A percentile compares a stretch with the other conserved stretches of the same genome.
Evolutionary conservation across 2,329 filamentous ascomycete genomes (phyloP).

Genomic region (Juglanconis sp.): DNA sequence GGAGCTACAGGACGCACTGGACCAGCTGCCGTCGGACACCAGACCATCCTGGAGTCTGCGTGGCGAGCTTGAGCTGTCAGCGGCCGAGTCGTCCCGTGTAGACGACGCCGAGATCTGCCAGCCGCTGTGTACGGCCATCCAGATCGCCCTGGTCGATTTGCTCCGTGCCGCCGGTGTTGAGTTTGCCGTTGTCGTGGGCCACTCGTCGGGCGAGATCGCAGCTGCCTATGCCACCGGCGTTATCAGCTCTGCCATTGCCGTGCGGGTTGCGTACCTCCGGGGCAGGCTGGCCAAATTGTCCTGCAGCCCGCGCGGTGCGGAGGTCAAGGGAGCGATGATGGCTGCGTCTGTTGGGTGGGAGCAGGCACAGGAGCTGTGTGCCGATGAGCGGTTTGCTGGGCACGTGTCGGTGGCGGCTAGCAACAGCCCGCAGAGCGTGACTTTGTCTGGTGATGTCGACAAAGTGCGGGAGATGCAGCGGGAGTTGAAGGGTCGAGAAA

Average conservation of each 20-base stretch:
- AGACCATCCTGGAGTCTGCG: conserved; percentile 11
- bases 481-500: conserved; percentile 20
- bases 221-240: conserved; percentile 14
- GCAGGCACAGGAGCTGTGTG: conserved; percentile 19
- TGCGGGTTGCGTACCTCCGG: conserved; percentile 24
- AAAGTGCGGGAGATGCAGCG: conserved; percentile 25
- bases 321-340: conserved; percentile 6
- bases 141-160: conserved; percentile 35
- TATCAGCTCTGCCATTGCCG: conserved; percentile 21
- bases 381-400: conserved; percentile 21
- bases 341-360: conserved; percentile 5
- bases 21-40: not conserved
- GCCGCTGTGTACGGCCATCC: conserved; percentile 35
- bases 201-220: conserved; percentile 24
- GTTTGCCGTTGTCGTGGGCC: conserved; percentile 25
- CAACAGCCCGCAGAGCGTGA: conserved; percentile 28
- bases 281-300: conserved; percentile 4
- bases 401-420: conserved; percentile 24
- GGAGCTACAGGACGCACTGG: not conserved
- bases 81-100: conserved; percentile 11
- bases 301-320: not conserved
- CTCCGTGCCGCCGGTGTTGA: conserved; percentile 23
- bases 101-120: conserved; percentile 11
- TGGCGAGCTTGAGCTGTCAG: conserved; percentile 1
- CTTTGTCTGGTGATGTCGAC: conserved; percentile 26